Evolutionary conservation across 2,329 filamentous ascomycete genomes (phyloP), one percentile per base, ranked within the genome.

Genomic region (Hirsutella minnesotensis): DNA sequence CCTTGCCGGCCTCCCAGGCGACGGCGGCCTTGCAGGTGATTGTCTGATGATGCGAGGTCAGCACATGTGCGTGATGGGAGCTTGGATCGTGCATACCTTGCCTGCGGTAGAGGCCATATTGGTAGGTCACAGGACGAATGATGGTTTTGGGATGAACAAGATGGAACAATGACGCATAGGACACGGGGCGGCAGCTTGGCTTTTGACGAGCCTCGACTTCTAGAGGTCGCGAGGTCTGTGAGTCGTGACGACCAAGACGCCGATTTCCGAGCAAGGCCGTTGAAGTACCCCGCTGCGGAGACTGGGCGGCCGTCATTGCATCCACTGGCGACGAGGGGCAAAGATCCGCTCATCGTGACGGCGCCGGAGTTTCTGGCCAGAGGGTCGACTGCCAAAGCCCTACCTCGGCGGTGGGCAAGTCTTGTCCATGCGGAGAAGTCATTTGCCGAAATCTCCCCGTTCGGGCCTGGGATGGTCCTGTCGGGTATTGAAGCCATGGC

Each of bases 11-110:
- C 67, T 89, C 90, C 92, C 92, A 98, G 63, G 92, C 92, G 50
- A 98, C 84, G 58, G 92, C 92, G 53, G 92, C 92, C 83, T 92
- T 90, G 79, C 89, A 95, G 57, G 82, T 94, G 62, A 95, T 95
- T 56, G 86, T 87, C 87, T 95, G 56, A n/a, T n/a, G 15, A 18
- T 2, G 33, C 15, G 5, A 35, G 15, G 33, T 35, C 33, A 35
- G 33, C 13, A n/a, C 5, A 3, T 35, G 13, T n/a, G 16, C 16
- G n/a, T 16, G 33, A 16, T 18, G 15, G 15, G 15, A 16, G 15
- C 15, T 16, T 35, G 3, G n/a, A 18, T 18, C 15, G 5, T 15
- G 34, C 39, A 27, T 55, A 74, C 71, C 68, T 74, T 70, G 59
- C 71, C 71, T 52, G 59, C 67, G 40, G 71, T 75, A 48, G 66